Evolutionary conservation across 2,329 filamentous ascomycete species (phyloP), one percentile per base, ranked within the genome.

Genomic region (Aspergillus japonicus): DNA sequence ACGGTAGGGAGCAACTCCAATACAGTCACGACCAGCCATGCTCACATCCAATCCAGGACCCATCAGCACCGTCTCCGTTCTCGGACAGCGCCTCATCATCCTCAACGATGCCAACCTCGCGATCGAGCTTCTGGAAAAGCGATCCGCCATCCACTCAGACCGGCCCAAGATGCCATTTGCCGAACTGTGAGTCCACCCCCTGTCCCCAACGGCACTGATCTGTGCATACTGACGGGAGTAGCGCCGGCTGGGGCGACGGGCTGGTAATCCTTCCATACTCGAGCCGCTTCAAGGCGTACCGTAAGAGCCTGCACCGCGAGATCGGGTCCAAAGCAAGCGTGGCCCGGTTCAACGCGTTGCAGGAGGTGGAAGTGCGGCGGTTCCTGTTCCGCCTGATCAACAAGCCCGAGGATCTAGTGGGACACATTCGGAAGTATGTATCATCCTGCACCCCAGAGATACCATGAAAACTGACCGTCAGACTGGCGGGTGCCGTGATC

Each of bases 241-340:
- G 69, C 62, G 62, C 64, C 51, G 80, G 77, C 8, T 80, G 73
- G 76, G 71, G 73, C 7, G 63, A 78, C 16, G 57, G 71, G 0
- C 64, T 80, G 3, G 73, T 69, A 1, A 60, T 76, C 14, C 65
- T 68, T 10, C 68, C 65, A 11, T 76, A 80, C 54, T 73, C 73
- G 12, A 69, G 73, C 5, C 71, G 64, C 1, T 76, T 77, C 26
- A 73, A 71, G 16, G 69, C 67, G 0, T 75, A 80, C 23, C 80
- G 82, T 3, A 84, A 80, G 65, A 70, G 78, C 11, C 72, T 80
- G 39, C 69, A 73, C 47, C 72, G 75, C 19, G 70, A 79, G 12
- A 71, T 84, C 1, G 81, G 82, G 1, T 77, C 80, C 0, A 79
- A 78, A 35, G 60, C 66, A 0, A 63, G 71, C 0, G 73, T 79